phyloP scores from a whole-genome alignment of 176 grass and related monocot species.

The Hordeum marinum region DNA sequence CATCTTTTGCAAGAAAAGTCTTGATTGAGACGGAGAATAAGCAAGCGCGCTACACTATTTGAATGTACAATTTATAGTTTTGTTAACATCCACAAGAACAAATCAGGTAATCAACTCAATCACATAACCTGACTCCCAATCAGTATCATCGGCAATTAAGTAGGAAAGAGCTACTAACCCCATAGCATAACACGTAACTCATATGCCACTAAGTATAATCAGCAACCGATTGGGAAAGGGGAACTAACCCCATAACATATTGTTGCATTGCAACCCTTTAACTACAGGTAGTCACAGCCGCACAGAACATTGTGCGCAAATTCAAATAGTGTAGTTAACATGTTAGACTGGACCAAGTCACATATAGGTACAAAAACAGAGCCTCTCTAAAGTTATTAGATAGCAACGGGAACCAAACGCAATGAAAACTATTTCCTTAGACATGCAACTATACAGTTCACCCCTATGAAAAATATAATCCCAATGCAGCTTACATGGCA shows the following conservation, averaged over 20 bases:
- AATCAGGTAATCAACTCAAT: not conserved
- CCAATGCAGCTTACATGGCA: conserved; percentile 69
- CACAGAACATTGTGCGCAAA: not conserved
- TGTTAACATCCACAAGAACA: not conserved
- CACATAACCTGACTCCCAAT: too few relatives aligned
- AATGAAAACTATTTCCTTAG: not conserved
- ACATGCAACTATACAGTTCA: not conserved
- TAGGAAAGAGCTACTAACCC: too few relatives aligned
- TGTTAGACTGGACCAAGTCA: not conserved
- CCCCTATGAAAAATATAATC: not conserved
- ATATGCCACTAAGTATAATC: not conserved
- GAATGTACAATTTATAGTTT: not conserved
- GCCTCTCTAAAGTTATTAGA: not conserved
- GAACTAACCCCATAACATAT: not conserved
- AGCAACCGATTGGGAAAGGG: not conserved
- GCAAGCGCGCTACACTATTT: too few relatives aligned
- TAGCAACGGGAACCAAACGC: not conserved
- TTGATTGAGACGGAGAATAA: too few relatives aligned
- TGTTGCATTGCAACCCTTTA: not conserved
- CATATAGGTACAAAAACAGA: conserved; percentile 22
- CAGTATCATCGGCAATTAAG: too few relatives aligned
- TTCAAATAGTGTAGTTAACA: conserved; percentile 12
- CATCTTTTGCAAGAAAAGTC: too few relatives aligned
- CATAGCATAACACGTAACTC: not conserved
- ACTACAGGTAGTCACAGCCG: not conserved